These are phyloP conservation scores for Salvia splendens DNA, from an alignment of 257 asterid species.

Conservation along the genomic window DNA sequence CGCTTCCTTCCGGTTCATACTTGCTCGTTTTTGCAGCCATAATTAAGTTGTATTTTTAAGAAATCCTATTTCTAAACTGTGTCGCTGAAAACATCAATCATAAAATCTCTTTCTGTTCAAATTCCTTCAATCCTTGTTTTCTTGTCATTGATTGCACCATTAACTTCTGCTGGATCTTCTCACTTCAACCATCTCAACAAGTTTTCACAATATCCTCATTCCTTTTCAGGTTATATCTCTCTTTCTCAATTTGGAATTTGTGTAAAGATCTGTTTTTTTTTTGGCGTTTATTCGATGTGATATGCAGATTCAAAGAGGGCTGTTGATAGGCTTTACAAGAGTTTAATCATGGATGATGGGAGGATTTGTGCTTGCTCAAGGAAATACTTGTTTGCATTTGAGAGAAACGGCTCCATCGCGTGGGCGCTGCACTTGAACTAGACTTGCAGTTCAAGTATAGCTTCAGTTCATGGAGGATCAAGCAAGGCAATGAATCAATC, in stretches of 20 bases:
- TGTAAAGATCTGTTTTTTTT: no score
- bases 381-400: slow-evolving; percentile 61
- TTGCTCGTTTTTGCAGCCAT: no score
- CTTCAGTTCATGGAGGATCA: slow-evolving; percentile 79
- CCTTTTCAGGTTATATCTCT: slow-evolving; percentile 42
- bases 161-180: slow-evolving; percentile 23
- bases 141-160: slow-evolving; percentile 26
- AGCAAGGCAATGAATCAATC: slow-evolving; percentile 50
- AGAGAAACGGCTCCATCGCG: slow-evolving; percentile 72
- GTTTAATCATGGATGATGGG: slow-evolving; percentile 78
- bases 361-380: slow-evolving; percentile 64
- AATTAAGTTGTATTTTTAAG: no score
- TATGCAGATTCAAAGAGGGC: neutral
- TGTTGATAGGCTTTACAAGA: slow-evolving; percentile 48
- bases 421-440: slow-evolving; percentile 65
- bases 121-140: slow-evolving; percentile 24
- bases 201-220: slow-evolving; percentile 29
- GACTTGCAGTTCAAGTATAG: slow-evolving; percentile 53
- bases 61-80: no score
- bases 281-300: no score
- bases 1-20: no score
- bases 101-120: slow-evolving; percentile 24
- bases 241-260: no score
- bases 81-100: neutral
- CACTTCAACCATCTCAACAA: slow-evolving; percentile 28